A percentile compares a stretch with the other conserved stretches of the same genome.
These are phyloP conservation scores for Ballota nigra DNA, from an alignment of 257 asterid species.

Conservation along the genomic window DNA sequence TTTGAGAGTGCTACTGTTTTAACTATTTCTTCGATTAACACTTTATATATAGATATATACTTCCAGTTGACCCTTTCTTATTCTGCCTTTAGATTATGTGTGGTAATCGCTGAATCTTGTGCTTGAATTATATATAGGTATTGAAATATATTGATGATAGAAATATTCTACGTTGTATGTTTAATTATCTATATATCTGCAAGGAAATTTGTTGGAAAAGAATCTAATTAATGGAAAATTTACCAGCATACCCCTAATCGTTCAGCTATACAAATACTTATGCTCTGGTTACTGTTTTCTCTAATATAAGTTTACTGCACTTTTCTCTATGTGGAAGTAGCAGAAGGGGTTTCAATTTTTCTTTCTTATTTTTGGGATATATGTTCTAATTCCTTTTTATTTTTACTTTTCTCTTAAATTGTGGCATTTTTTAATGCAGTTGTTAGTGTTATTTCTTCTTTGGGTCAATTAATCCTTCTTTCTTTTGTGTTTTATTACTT, in stretches of 20 bases:
- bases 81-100: conserved; percentile 17
- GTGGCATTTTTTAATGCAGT: neutral
- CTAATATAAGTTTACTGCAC: conserved; percentile 13
- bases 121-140: conserved; percentile 13
- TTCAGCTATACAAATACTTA: neutral
- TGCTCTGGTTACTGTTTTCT: neutral
- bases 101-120: conserved; percentile 1
- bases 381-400: neutral
- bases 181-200: conserved; percentile 2
- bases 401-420: neutral
- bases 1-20: too few relatives aligned
- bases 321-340: neutral
- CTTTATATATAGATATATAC: neutral
- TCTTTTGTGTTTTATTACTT: neutral
- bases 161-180: conserved; percentile 4
- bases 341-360: neutral
- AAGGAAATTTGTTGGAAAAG: conserved; percentile 17
- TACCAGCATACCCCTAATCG: conserved; percentile 34
- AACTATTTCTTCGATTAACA: too few relatives aligned
- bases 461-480: too few relatives aligned
- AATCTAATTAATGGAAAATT: conserved; percentile 16
- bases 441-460: neutral
- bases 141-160: conserved; percentile 2
- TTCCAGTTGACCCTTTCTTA: conserved; percentile 12
- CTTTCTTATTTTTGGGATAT: neutral